Evolutionary conservation across 331 rosid genomes (phyloP).

Genomic region (Quercus tomentella): DNA sequence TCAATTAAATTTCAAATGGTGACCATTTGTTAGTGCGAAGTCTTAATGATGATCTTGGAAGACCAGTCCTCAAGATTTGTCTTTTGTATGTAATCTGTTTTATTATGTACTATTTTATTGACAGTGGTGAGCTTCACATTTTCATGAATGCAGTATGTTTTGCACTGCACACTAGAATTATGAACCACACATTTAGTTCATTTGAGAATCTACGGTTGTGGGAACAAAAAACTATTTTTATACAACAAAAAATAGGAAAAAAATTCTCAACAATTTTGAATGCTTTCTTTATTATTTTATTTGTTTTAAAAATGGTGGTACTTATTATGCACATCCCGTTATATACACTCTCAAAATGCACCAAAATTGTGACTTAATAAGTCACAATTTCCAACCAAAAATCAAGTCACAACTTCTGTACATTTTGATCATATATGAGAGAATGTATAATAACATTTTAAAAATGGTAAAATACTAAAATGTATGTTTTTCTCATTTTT

Average conservation of each 20-base stretch:
- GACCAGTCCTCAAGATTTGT: neutral
- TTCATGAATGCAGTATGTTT: neutral
- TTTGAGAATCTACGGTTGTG: neutral
- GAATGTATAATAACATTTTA: no score
- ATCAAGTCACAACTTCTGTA: no score
- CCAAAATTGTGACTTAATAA: no score
- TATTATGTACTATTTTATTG: neutral
- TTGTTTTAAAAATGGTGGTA: no score
- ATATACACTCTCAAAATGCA: no score
- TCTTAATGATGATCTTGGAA: neutral
- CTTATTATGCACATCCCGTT: no score
- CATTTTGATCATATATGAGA: no score
- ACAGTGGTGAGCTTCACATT: neutral
- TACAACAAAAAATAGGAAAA: neutral
- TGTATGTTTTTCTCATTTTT: no score
- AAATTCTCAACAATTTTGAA: neutral
- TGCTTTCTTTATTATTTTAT: no score
- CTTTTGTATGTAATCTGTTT: neutral
- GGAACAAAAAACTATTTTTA: constrained; percentile 7
- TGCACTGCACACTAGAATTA: neutral
- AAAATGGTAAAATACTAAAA: no score
- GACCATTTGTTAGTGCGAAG: neutral
- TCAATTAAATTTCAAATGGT: neutral
- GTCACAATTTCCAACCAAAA: no score
- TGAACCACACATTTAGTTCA: neutral